Base-by-base conservation (phyloP, 2,329 filamentous ascomycete species). In the Thelonectria discophora region DNA sequence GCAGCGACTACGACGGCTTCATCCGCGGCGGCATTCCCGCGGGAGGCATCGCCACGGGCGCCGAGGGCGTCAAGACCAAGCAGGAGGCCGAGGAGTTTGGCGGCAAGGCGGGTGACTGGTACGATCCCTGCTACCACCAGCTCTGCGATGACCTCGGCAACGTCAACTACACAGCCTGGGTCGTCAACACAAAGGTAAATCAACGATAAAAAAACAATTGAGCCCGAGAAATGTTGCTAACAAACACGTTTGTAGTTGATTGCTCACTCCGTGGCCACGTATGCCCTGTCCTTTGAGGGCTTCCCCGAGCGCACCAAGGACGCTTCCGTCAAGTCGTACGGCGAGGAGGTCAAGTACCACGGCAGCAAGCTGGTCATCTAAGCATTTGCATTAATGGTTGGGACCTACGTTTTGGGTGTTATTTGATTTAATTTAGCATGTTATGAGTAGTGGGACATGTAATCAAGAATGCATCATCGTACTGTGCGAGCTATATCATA, bases 1-100 rank as follows among this genome's bases (percentile, higher is more conserved):
- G 91, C 60, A 92, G 88, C 65, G 92, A 95, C 76, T 94, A 94
- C 69, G 90, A 88, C 52, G 89, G 87, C 1, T 94, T 94, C 79
- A 89, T 93, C 70, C 82, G 86, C 37, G 83, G 86, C 58, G 89
- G 89, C 3, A 92, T 94, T 43, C 89, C 91, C 0, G 86, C 86
- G 1, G 90, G 91, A 21, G 91, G 91, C 30, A 86, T 94, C 63
- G 90, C 90, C 56, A 93, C 91, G 2, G 91, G 91, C 40, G 91
- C 91, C 1, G 91, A 94, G 76, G 89, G 85, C 12, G 75, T 91
- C 77, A 94, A 93, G 85, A 92, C 90, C 0, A 77, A 82, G 51
- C 82, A 87, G 34, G 89, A 94, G 73, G 84, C 77, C 2, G 79
- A 78, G 42, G 77, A 87, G 77, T 94, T 93, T 73, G 91, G 91